Conservation (phyloP, 2,329 filamentous ascomycete species). For the Penicillium sclerotiorum region DNA sequence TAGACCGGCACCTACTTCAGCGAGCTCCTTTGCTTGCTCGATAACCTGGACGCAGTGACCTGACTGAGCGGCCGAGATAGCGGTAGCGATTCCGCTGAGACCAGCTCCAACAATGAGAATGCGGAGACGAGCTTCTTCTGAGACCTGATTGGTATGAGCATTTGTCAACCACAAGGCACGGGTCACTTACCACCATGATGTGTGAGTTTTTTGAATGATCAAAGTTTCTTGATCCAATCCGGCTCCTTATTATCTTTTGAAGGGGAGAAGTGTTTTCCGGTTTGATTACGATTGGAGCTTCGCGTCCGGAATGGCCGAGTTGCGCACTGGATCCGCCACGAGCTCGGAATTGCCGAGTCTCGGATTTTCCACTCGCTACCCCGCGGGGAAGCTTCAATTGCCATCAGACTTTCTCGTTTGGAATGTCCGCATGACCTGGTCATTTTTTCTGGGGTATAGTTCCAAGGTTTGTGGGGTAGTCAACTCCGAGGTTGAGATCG, state of each 20-base stretch:
- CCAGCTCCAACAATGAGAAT: constrained; percentile 36
- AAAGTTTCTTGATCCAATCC: no score
- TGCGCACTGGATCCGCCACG: neutral
- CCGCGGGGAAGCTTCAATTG: neutral
- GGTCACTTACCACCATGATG: neutral
- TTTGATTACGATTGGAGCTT: neutral
- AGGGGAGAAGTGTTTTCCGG: neutral
- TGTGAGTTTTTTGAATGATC: neutral
- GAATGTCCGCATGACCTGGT: neutral
- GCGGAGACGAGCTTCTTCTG: constrained; percentile 24
- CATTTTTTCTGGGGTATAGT: neutral
- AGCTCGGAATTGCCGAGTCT: constrained; percentile 13
- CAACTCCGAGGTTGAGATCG: no score
- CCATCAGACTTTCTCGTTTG: neutral
- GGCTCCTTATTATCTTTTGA: no score
- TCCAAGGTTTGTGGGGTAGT: no score
- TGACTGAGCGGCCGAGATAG: constrained; percentile 28
- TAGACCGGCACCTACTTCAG: constrained; percentile 65
- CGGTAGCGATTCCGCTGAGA: constrained; percentile 34
- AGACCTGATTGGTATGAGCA: constrained; percentile 10
- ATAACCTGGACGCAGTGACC: constrained; percentile 33
- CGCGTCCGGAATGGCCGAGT: neutral
- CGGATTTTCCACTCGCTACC: constrained; percentile 11
- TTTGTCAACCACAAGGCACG: neutral
- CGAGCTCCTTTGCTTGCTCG: constrained; percentile 34